Evolutionary conservation across 2,329 filamentous ascomycete species (phyloP).

Genomic region (Phaeosphaeria sp.): DNA sequence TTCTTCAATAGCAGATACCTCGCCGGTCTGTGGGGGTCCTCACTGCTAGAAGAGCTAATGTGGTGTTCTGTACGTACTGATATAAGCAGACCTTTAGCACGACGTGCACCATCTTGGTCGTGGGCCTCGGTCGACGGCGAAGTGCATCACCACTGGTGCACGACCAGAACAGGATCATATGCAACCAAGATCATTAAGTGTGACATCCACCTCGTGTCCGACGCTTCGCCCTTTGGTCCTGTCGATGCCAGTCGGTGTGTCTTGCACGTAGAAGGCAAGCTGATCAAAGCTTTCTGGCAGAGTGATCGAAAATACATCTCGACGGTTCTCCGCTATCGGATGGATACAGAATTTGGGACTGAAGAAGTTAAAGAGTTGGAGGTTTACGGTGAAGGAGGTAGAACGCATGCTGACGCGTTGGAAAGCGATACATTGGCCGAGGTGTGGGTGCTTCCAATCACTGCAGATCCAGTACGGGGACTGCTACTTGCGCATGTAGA

Average conservation of each 20-base stretch:
- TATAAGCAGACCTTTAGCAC: slow-evolving; percentile 13
- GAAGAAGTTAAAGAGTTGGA: not conserved
- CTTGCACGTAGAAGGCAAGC: slow-evolving; percentile 8
- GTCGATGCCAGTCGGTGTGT: slow-evolving; percentile 8
- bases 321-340: not conserved
- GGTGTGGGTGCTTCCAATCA: slow-evolving; percentile 8
- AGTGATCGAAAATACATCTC: slow-evolving; percentile 5
- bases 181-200: slow-evolving; percentile 2
- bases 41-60: slow-evolving; percentile 13
- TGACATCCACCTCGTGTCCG: slow-evolving; percentile 6
- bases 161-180: not conserved
- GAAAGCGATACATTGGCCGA: not conserved
- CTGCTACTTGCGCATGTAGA: slow-evolving; percentile 7
- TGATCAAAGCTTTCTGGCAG: slow-evolving; percentile 10
- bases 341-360: not conserved
- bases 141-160: slow-evolving; percentile 14
- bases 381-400: not conserved
- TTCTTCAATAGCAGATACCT: slow-evolving; percentile 12
- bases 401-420: slow-evolving; percentile 2
- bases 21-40: slow-evolving; percentile 15
- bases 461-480: slow-evolving; percentile 6
- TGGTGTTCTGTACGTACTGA: slow-evolving; percentile 18
- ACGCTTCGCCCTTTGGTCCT: slow-evolving; percentile 12
- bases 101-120: slow-evolving; percentile 20
- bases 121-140: slow-evolving; percentile 18